Percentiles rank a stretch among this genome's conserved stretches.
These are phyloP conservation scores for Plasmodium vivax DNA, from an alignment of 169 alveolate species.

Conservation along the genomic window DNA sequence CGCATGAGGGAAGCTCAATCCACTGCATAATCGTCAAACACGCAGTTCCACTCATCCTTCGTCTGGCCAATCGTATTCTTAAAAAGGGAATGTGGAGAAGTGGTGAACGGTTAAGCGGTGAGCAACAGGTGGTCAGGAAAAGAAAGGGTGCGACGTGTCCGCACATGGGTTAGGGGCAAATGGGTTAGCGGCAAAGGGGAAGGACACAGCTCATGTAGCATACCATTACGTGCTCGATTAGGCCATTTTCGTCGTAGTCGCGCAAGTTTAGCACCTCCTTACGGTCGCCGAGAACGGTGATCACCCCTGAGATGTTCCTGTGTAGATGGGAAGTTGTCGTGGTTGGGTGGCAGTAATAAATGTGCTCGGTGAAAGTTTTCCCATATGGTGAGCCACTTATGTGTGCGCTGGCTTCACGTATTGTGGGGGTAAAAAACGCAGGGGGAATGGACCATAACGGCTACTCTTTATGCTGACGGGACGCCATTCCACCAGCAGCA, in stretches of 20 bases:
- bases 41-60: conserved; percentile 46
- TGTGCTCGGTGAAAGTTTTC: background rate
- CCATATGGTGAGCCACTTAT: background rate
- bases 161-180: background rate
- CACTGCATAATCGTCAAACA: conserved; percentile 3
- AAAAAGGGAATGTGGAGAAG: background rate
- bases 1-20: background rate
- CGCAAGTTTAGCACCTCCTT: conserved; percentile 29
- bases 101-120: background rate
- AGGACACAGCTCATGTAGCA: background rate
- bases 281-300: conserved; percentile 10
- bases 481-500: background rate
- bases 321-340: background rate
- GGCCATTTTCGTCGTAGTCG: conserved; percentile 14
- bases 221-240: conserved; percentile 46
- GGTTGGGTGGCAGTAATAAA: background rate
- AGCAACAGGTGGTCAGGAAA: background rate
- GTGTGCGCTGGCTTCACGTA: background rate
- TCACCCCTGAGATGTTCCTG: conserved; percentile 36
- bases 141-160: background rate
- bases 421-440: background rate
- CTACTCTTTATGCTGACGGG: background rate
- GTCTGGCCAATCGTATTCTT: conserved; percentile 29
- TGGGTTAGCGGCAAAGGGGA: background rate
- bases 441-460: background rate